Evolutionary conservation across 2,329 filamentous ascomycete species (phyloP).

Genomic region (Aspergillus alliaceus): DNA sequence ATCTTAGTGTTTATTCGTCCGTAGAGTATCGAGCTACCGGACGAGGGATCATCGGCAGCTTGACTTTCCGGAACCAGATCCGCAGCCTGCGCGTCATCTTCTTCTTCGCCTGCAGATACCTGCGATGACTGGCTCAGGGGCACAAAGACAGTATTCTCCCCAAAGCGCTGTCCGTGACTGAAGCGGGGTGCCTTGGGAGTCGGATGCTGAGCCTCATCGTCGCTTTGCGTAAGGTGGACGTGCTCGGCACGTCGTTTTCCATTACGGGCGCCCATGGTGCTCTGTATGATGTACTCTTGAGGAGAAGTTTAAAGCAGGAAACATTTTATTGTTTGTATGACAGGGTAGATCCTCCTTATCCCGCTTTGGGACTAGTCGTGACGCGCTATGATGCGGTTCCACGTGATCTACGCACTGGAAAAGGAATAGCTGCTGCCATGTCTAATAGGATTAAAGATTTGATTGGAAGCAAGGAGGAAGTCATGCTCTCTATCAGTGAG

Average conservation of each 20-base stretch:
- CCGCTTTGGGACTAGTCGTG: constrained; percentile 6
- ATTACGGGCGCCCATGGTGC: constrained; percentile 10
- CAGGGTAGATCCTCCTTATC: not conserved
- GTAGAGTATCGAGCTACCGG: constrained; percentile 38
- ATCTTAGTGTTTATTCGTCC: constrained; percentile 54
- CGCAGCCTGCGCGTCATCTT: constrained; percentile 38
- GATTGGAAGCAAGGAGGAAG: not conserved
- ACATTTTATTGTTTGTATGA: not conserved
- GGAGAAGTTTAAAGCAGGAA: not conserved
- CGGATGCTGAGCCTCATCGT: constrained; percentile 15
- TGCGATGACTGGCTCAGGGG: constrained; percentile 33
- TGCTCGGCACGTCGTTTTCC: constrained; percentile 26
- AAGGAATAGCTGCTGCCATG: too few relatives aligned
- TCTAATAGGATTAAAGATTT: too few relatives aligned
- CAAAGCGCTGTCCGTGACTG: constrained; percentile 28
- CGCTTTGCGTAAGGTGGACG: constrained; percentile 27
- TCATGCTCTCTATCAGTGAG: not conserved
- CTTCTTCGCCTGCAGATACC: constrained; percentile 27
- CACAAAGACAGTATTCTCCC: constrained; percentile 28
- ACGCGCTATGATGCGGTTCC: constrained; percentile 15
- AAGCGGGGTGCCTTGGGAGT: constrained; percentile 12
- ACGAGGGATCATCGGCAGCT: constrained; percentile 35
- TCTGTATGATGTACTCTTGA: not conserved
- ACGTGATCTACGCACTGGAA: constrained; percentile 17
- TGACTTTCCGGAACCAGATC: constrained; percentile 34